Conservation (phyloP, 2,329 filamentous ascomycete species). For the Cladophialophora carrionii region DNA sequence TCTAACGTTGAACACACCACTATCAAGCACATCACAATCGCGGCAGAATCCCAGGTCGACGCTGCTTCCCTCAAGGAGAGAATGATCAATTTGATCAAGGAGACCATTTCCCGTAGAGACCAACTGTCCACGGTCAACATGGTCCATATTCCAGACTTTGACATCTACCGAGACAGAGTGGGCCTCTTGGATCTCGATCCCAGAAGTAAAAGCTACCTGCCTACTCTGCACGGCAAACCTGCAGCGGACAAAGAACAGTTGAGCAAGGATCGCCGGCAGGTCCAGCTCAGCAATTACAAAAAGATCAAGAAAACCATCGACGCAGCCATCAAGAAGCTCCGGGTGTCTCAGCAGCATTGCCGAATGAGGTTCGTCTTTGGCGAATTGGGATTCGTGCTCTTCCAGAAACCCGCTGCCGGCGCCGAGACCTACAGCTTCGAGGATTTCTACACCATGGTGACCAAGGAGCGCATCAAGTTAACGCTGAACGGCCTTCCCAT, state of each 20-base stretch:
- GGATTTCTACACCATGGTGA: slow-evolving; percentile 49
- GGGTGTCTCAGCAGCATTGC: slow-evolving; percentile 43
- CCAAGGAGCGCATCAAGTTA: slow-evolving; percentile 43
- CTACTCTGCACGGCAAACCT: slow-evolving; percentile 36
- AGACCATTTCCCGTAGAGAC: slow-evolving; percentile 31
- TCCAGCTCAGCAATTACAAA: slow-evolving; percentile 42
- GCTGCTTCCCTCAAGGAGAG: slow-evolving; percentile 28
- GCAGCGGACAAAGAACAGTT: slow-evolving; percentile 36
- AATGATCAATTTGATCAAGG: slow-evolving; percentile 35
- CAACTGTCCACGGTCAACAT: slow-evolving; percentile 30
- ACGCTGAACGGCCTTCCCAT: slow-evolving; percentile 39
- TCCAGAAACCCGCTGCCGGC: slow-evolving; percentile 40
- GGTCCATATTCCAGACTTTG: slow-evolving; percentile 30
- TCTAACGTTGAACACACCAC: slow-evolving; percentile 17
- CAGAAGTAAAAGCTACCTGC: slow-evolving; percentile 23
- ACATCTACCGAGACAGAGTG: slow-evolving; percentile 33
- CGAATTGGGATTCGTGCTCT: slow-evolving; percentile 46
- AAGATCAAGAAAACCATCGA: slow-evolving; percentile 42
- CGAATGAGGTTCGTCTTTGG: slow-evolving; percentile 51
- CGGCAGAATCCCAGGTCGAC: slow-evolving; percentile 21
- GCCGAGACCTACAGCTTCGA: slow-evolving; percentile 42
- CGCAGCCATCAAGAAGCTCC: slow-evolving; percentile 42
- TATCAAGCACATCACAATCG: slow-evolving; percentile 25
- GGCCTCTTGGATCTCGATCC: slow-evolving; percentile 28
- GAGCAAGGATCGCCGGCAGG: slow-evolving; percentile 34